phyloP scores from a whole-genome alignment of 2,329 filamentous ascomycete genomes.

The Thermochaetoides dissita region DNA sequence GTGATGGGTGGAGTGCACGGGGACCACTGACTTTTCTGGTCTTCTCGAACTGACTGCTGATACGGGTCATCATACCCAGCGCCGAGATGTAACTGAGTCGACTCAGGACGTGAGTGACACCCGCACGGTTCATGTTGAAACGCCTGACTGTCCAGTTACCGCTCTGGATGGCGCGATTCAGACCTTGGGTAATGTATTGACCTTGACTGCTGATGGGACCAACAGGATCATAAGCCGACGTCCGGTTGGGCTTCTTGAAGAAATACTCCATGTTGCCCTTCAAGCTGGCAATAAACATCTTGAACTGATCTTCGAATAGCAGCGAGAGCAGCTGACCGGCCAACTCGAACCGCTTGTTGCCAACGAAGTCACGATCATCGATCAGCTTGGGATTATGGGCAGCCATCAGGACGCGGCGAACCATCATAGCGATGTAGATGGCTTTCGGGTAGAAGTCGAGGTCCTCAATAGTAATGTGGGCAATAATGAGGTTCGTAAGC shows the following conservation, averaged over 20 bases:
- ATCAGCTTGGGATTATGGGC: slow-evolving; percentile 79
- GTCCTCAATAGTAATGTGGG: slow-evolving; percentile 81
- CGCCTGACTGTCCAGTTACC: slow-evolving; percentile 97
- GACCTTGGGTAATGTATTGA: slow-evolving; percentile 76
- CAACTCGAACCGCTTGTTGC: slow-evolving; percentile 90
- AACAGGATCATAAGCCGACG: slow-evolving; percentile 75
- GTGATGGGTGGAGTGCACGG: slow-evolving; percentile 87
- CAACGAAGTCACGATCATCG: slow-evolving; percentile 93
- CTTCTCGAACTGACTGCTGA: slow-evolving; percentile 97
- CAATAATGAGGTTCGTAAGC: slow-evolving; percentile 81
- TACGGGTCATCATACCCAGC: slow-evolving; percentile 98
- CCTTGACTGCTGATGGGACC: slow-evolving; percentile 73
- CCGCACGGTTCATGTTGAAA: slow-evolving; percentile 96
- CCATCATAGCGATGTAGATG: slow-evolving; percentile 93
- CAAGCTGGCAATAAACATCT: slow-evolving; percentile 78
- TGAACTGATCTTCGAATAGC: slow-evolving; percentile 95
- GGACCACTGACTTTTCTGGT: slow-evolving; percentile 93
- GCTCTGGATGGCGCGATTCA: slow-evolving; percentile 92
- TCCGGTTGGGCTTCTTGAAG: slow-evolving; percentile 82
- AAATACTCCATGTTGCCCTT: slow-evolving; percentile 93
- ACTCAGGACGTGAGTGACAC: slow-evolving; percentile 91
- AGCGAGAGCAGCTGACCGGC: slow-evolving; percentile 88
- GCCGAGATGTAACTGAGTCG: slow-evolving; percentile 92
- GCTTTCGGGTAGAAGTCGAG: slow-evolving; percentile 96
- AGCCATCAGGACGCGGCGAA: slow-evolving; percentile 87